These are phyloP conservation scores for Tricholoma furcatifolium DNA, from an alignment of 768 basidiomycete genomes.

Conservation along the genomic window DNA sequence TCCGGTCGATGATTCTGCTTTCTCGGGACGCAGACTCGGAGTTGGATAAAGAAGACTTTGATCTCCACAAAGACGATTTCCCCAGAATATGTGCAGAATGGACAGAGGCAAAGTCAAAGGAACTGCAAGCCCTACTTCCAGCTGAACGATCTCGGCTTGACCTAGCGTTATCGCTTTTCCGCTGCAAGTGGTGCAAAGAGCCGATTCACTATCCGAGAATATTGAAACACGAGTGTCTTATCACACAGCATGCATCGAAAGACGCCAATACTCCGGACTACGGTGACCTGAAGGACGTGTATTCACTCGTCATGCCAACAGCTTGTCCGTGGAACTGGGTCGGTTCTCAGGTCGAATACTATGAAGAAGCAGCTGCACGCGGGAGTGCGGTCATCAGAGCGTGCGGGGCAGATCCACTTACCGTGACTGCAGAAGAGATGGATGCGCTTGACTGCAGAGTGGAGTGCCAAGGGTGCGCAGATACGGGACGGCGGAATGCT, in stretches of 20 bases:
- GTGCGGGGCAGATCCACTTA: constrained; percentile 27
- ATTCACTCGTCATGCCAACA: background rate
- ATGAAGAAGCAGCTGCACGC: constrained; percentile 25
- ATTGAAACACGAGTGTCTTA: constrained; percentile 28
- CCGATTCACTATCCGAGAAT: too few relatives aligned
- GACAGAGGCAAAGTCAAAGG: constrained; percentile 18
- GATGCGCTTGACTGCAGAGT: constrained; percentile 24
- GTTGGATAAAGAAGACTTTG: too few relatives aligned
- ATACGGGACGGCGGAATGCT: constrained; percentile 18
- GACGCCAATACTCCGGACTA: too few relatives aligned
- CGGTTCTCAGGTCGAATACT: constrained; percentile 21
- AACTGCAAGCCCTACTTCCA: constrained; percentile 9
- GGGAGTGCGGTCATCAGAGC: constrained; percentile 21
- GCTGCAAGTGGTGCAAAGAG: constrained; percentile 31
- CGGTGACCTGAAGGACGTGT: constrained; percentile 10
- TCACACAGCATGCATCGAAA: background rate
- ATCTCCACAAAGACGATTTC: constrained; percentile 6
- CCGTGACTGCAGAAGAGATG: constrained; percentile 21
- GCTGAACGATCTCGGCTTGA: constrained; percentile 12
- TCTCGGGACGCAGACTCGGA: too few relatives aligned
- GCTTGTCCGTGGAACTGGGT: constrained; percentile 22
- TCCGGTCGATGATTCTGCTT: constrained; percentile 17
- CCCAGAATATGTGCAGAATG: constrained; percentile 15
- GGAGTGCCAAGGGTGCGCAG: constrained; percentile 29
- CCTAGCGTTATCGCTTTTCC: constrained; percentile 28